These are phyloP conservation scores for Dianthus caryophyllus DNA, from an alignment of 148 eudicot genomes.

Conservation along the genomic window DNA sequence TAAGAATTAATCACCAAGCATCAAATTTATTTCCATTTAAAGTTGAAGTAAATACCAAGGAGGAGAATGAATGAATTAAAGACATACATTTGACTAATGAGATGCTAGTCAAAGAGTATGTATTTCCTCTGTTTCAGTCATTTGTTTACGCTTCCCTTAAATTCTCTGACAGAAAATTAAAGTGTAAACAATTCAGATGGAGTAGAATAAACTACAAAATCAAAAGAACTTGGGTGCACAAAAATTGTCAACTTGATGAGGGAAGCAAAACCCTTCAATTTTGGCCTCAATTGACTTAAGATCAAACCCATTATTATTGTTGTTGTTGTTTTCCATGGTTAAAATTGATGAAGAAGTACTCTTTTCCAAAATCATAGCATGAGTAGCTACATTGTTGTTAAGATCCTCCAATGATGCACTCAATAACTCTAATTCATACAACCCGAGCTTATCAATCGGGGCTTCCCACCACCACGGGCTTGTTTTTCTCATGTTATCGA, in stretches of 20 bases:
- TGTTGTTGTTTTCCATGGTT: slow-evolving; percentile 15
- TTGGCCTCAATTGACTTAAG: slow-evolving; percentile 26
- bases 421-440: slow-evolving; percentile 35
- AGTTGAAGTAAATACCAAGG: neutral
- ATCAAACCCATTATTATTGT: slow-evolving; percentile 13
- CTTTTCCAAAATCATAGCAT: slow-evolving; percentile 29
- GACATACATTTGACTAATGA: slow-evolving; percentile 25
- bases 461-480: slow-evolving; percentile 54
- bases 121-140: too few relatives aligned
- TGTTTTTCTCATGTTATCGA: slow-evolving; percentile 28
- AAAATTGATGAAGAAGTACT: slow-evolving; percentile 12
- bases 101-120: slow-evolving; percentile 30
- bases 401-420: slow-evolving; percentile 51
- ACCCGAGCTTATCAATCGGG: slow-evolving; percentile 37
- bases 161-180: too few relatives aligned
- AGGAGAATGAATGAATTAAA: neutral
- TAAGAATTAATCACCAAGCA: neutral
- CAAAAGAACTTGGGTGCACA: slow-evolving; percentile 21
- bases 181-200: too few relatives aligned
- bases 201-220: neutral
- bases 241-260: slow-evolving; percentile 14
- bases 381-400: slow-evolving; percentile 36
- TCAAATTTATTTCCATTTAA: neutral
- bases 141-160: too few relatives aligned
- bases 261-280: slow-evolving; percentile 27